These are phyloP conservation scores for Backusella australiensis DNA, from an alignment of 192 early-diverging fungal genomes.

Conservation along the genomic window DNA sequence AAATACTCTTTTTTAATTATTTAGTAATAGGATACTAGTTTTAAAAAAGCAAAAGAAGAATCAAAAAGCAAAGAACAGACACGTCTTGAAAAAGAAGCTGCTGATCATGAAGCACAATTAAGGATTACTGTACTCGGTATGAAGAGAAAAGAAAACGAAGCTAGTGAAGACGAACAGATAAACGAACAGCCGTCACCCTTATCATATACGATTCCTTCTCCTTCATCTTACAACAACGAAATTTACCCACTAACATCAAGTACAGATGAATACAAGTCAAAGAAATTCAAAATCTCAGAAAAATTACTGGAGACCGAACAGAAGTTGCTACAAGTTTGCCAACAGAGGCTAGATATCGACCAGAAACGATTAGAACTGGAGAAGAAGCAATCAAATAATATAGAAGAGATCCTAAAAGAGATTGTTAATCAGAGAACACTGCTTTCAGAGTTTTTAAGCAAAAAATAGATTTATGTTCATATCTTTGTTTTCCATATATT, in stretches of 20 bases:
- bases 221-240: background rate
- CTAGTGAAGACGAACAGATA: background rate
- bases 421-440: background rate
- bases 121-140: background rate
- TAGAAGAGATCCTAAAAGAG: background rate
- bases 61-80: background rate
- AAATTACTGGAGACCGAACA: background rate
- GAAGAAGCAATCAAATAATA: background rate
- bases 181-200: background rate
- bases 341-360: background rate
- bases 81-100: background rate
- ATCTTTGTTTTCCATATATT: background rate
- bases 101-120: background rate
- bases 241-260: background rate
- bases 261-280: background rate
- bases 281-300: background rate
- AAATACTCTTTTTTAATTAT: background rate
- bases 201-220: background rate
- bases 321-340: background rate
- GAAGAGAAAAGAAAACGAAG: background rate
- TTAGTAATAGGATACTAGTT: background rate
- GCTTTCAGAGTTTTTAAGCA: background rate
- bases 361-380: background rate
- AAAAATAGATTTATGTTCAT: background rate
- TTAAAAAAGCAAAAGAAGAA: slow-evolving; percentile 4